phyloP scores from a whole-genome alignment of 2,329 filamentous ascomycete genomes.

The Aspergillus sp. region DNA sequence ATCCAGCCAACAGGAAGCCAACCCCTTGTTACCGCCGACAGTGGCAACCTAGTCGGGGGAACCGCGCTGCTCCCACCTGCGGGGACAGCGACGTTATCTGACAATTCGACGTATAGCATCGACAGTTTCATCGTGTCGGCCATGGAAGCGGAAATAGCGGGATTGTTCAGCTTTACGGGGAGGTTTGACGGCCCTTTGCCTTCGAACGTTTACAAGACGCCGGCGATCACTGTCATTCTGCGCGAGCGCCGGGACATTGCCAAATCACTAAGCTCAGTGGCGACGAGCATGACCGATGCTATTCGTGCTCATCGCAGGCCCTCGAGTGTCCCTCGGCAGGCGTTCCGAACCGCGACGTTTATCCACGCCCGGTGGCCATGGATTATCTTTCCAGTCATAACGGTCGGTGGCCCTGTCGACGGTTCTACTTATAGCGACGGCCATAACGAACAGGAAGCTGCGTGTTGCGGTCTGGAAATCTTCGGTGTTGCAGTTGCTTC shows the following conservation, averaged over 20 bases:
- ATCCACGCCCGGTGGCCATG: constrained; percentile 24
- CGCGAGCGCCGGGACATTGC: not conserved
- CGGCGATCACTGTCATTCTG: not conserved
- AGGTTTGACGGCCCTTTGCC: not conserved
- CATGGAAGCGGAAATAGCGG: not conserved
- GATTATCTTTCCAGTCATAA: constrained; percentile 20
- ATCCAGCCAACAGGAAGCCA: not conserved
- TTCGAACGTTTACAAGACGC: not conserved
- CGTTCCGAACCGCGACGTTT: constrained; percentile 15
- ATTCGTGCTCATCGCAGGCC: constrained; percentile 8
- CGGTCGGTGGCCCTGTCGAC: constrained; percentile 10
- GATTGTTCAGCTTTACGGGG: not conserved
- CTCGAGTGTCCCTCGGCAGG: constrained; percentile 9
- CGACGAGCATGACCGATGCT: constrained; percentile 9
- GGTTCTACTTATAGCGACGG: constrained; percentile 12
- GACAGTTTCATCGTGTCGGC: not conserved
- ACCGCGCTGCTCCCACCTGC: not conserved
- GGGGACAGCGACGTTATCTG: not conserved
- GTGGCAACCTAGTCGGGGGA: not conserved
- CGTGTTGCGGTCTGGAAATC: not conserved
- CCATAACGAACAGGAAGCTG: not conserved
- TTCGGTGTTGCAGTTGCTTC: not conserved
- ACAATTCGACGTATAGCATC: not conserved
- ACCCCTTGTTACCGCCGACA: not conserved
- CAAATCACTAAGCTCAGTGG: constrained; percentile 4